Evolutionary conservation across 805 yeast species (phyloP).

Genomic region (Candida qinlingensis): DNA sequence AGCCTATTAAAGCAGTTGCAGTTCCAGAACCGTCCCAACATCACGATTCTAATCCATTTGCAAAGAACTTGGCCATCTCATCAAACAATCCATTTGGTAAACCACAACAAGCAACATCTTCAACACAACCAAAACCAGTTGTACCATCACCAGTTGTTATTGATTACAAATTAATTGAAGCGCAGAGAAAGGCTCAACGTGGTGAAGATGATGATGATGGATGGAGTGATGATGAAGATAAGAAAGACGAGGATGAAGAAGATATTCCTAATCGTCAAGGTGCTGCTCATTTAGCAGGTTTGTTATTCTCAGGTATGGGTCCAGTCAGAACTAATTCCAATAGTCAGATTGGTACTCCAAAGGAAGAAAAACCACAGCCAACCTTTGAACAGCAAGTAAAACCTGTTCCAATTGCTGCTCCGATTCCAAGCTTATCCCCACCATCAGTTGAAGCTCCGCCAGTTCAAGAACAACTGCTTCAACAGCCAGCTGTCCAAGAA

Average conservation of each 20-base stretch:
- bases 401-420: slow-evolving; percentile 26
- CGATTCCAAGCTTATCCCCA: slow-evolving; percentile 22
- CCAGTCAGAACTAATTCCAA: slow-evolving; percentile 18
- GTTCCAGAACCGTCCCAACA: slow-evolving; percentile 7
- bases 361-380: slow-evolving; percentile 16
- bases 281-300: slow-evolving; percentile 26
- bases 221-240: slow-evolving; percentile 30
- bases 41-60: slow-evolving; percentile 25
- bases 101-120: slow-evolving; percentile 22
- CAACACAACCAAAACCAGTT: slow-evolving; percentile 4
- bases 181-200: slow-evolving; percentile 70
- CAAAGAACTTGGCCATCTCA: slow-evolving; percentile 18
- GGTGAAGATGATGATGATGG: slow-evolving; percentile 31
- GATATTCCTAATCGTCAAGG: slow-evolving; percentile 26
- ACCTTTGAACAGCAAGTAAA: slow-evolving; percentile 22
- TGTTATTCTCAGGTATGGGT: slow-evolving; percentile 24
- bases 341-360: slow-evolving; percentile 18
- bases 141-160: slow-evolving; percentile 25
- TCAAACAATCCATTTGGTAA: slow-evolving; percentile 57
- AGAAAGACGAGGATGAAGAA: slow-evolving; percentile 28
- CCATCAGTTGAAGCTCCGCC: slow-evolving; percentile 3
- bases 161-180: slow-evolving; percentile 57
- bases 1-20: background rate
- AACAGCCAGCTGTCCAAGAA: slow-evolving; percentile 9
- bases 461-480: background rate